These are phyloP conservation scores for Begonia loranthoides DNA, from an alignment of 306 rosid genomes.

Conservation along the genomic window DNA sequence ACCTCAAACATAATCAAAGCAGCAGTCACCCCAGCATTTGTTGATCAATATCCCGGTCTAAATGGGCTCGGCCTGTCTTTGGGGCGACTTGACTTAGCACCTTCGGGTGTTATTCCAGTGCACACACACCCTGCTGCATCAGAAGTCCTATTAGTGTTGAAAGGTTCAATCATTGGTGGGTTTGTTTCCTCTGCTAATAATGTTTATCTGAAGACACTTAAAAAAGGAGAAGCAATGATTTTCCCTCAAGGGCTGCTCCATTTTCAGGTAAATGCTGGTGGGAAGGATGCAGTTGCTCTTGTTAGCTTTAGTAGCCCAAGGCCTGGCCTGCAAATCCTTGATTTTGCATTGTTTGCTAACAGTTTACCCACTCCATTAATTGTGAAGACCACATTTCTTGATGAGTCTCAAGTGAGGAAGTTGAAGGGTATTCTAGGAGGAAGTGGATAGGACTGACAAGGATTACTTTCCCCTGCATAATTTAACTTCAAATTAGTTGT, in stretches of 20 bases:
- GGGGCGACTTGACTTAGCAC: slow-evolving; percentile 49
- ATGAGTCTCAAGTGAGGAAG: slow-evolving; percentile 43
- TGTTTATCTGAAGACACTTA: slow-evolving; percentile 37
- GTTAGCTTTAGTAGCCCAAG: slow-evolving; percentile 44
- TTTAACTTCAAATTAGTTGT: not conserved
- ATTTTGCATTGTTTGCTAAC: slow-evolving; percentile 60
- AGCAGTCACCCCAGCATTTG: slow-evolving; percentile 70
- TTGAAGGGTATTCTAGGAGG: slow-evolving; percentile 85
- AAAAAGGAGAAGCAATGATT: slow-evolving; percentile 48
- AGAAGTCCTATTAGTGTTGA: slow-evolving; percentile 32
- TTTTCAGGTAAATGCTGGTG: slow-evolving; percentile 40
- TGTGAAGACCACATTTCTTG: slow-evolving; percentile 50
- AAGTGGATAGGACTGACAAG: slow-evolving; percentile 17
- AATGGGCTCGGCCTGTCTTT: slow-evolving; percentile 66
- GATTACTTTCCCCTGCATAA: not conserved
- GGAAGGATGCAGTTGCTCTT: slow-evolving; percentile 22
- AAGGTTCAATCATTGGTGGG: slow-evolving; percentile 44
- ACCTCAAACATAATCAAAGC: slow-evolving; percentile 46
- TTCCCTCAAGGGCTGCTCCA: slow-evolving; percentile 84
- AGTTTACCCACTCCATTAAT: slow-evolving; percentile 39
- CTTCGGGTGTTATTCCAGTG: slow-evolving; percentile 56
- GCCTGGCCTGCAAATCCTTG: slow-evolving; percentile 78
- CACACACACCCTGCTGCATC: slow-evolving; percentile 76
- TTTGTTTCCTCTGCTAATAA: slow-evolving; percentile 46
- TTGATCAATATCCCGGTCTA: slow-evolving; percentile 47